phyloP scores from a whole-genome alignment of 2,329 filamentous ascomycete genomes.

The Scedosporium minutisporum region DNA sequence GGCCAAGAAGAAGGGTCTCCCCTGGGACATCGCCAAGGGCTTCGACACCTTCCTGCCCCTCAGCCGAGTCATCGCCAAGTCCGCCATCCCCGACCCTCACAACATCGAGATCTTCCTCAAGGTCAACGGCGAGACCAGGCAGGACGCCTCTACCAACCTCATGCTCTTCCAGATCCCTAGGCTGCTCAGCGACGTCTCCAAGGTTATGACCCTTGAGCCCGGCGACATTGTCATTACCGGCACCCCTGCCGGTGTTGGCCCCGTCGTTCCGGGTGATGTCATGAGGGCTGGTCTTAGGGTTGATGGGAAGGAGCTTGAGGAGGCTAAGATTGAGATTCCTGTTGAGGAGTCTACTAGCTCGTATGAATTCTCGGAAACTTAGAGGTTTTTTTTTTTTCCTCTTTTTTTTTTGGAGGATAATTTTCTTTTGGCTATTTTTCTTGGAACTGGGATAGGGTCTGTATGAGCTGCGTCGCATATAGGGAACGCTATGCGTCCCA shows the following conservation, averaged over 20 bases:
- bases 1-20: constrained; percentile 92
- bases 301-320: constrained; percentile 70
- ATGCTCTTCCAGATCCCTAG: constrained; percentile 90
- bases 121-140: constrained; percentile 69
- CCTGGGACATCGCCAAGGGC: constrained; percentile 93
- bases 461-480: too few species aligned
- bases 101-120: constrained; percentile 76
- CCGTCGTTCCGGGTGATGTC: constrained; percentile 74
- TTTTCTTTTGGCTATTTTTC: neutral
- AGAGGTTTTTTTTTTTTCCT: constrained; percentile 11
- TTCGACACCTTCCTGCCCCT: constrained; percentile 97
- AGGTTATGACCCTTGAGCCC: constrained; percentile 86
- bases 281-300: constrained; percentile 78
- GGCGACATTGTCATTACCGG: constrained; percentile 95
- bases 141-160: constrained; percentile 81
- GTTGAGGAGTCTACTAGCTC: constrained; percentile 70
- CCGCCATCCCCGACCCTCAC: constrained; percentile 75
- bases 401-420: neutral
- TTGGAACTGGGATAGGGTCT: neutral
- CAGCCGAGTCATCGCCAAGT: constrained; percentile 70
- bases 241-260: constrained; percentile 90
- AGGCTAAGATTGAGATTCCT: constrained; percentile 72
- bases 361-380: constrained; percentile 71
- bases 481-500: neutral
- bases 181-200: constrained; percentile 82